Conservation (phyloP, 1,284 basidiomycete species). For the Meira miltonrushii region DNA sequence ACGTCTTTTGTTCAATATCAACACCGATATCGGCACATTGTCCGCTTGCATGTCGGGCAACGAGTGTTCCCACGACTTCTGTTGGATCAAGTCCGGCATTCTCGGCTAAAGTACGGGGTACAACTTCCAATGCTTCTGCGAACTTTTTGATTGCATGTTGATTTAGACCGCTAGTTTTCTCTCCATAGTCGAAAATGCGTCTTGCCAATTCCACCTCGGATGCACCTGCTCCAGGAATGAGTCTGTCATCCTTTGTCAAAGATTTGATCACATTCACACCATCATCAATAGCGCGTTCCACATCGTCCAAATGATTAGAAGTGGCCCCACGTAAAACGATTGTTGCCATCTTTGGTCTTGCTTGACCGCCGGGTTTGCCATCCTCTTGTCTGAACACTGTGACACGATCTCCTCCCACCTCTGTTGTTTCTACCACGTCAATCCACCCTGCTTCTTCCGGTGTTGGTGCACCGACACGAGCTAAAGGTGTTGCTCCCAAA, state of each 20-base stretch:
- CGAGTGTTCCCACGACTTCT: conserved; percentile 79
- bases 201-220: conserved; percentile 85
- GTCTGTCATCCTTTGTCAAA: conserved; percentile 78
- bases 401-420: conserved; percentile 95
- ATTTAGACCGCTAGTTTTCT: conserved; percentile 78
- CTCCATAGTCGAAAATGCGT: conserved; percentile 78
- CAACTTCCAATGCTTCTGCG: conserved; percentile 81
- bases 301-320: conserved; percentile 86
- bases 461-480: conserved; percentile 88
- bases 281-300: conserved; percentile 92
- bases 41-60: conserved; percentile 73
- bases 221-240: conserved; percentile 92
- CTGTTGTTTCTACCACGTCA: conserved; percentile 89
- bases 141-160: conserved; percentile 93
- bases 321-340: conserved; percentile 68
- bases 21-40: conserved; percentile 66
- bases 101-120: conserved; percentile 89
- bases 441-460: conserved; percentile 92
- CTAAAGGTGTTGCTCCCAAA: conserved; percentile 90
- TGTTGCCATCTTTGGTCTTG: conserved; percentile 48
- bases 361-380: conserved; percentile 44
- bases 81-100: conserved; percentile 93
- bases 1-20: conserved; percentile 66
- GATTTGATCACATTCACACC: conserved; percentile 95
- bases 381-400: conserved; percentile 81